These are phyloP conservation scores for Barnettozyma hawaiiensis DNA, from an alignment of 1,139 yeast species.

Conservation along the genomic window DNA sequence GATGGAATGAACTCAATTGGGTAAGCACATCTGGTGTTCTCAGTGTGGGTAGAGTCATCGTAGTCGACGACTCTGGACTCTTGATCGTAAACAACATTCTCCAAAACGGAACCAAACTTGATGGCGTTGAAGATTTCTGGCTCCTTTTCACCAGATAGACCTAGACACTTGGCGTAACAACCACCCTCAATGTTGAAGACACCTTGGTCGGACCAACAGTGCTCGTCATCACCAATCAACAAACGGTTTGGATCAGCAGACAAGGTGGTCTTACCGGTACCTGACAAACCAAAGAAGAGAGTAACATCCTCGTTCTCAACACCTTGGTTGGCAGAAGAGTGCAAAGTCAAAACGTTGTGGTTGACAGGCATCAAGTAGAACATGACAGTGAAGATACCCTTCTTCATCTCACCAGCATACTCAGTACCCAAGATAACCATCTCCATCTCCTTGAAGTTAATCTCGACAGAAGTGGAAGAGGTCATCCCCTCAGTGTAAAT, in stretches of 20 bases:
- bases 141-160: slow-evolving; percentile 85
- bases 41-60: slow-evolving; percentile 76
- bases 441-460: slow-evolving; percentile 96
- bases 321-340: slow-evolving; percentile 95
- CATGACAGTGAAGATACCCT: slow-evolving; percentile 98
- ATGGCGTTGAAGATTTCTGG: slow-evolving; percentile 97
- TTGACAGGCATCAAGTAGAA: slow-evolving; percentile 97
- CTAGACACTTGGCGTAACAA: slow-evolving; percentile 97
- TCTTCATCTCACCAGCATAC: slow-evolving; percentile 99
- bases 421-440: slow-evolving; percentile 98
- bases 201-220: slow-evolving; percentile 98
- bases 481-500: slow-evolving; percentile 97
- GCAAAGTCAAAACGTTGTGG: slow-evolving; percentile 87
- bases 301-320: slow-evolving; percentile 59
- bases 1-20: slow-evolving; percentile 97
- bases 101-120: slow-evolving; percentile 89
- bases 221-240: slow-evolving; percentile 98
- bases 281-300: slow-evolving; percentile 92
- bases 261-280: slow-evolving; percentile 97
- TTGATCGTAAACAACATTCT: slow-evolving; percentile 87
- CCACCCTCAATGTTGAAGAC: slow-evolving; percentile 99
- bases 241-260: slow-evolving; percentile 94
- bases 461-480: slow-evolving; percentile 91
- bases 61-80: slow-evolving; percentile 79
- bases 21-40: slow-evolving; percentile 97